Evolutionary conservation across 2,329 filamentous ascomycete genomes (phyloP).

Genomic region (Aspergillus texensis): DNA sequence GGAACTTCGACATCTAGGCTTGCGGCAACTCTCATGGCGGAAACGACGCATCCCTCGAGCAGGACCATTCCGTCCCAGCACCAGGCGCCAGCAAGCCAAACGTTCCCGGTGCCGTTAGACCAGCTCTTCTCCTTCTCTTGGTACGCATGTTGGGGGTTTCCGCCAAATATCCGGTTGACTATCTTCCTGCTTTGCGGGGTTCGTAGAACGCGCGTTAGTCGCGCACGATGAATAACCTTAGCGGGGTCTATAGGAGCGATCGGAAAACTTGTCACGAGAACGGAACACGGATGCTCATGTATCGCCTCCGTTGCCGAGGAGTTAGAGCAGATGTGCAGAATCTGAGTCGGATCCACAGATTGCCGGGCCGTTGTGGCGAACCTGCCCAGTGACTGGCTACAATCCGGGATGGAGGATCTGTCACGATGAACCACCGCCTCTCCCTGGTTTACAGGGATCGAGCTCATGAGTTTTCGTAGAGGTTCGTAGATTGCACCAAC

Average conservation of each 20-base stretch:
- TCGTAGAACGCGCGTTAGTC: slow-evolving; percentile 57
- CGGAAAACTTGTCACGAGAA: slow-evolving; percentile 58
- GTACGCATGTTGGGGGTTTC: background rate
- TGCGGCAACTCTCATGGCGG: slow-evolving; percentile 59
- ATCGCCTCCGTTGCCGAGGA: slow-evolving; percentile 52
- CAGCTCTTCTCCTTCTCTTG: slow-evolving; percentile 35
- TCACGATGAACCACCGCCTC: slow-evolving; percentile 2
- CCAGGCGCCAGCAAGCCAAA: slow-evolving; percentile 63
- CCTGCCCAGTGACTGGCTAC: slow-evolving; percentile 10
- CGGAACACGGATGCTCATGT: slow-evolving; percentile 55
- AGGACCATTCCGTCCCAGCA: slow-evolving; percentile 68
- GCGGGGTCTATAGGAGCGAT: slow-evolving; percentile 43
- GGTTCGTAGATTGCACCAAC: slow-evolving; percentile 53
- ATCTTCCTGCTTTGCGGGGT: slow-evolving; percentile 52
- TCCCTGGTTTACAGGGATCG: slow-evolving; percentile 7
- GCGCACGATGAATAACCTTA: slow-evolving; percentile 49
- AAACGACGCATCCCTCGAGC: slow-evolving; percentile 63
- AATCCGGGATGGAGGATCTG: slow-evolving; percentile 6
- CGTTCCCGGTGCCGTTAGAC: slow-evolving; percentile 57
- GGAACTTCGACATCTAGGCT: slow-evolving; percentile 53
- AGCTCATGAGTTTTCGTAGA: slow-evolving; percentile 46
- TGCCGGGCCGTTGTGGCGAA: slow-evolving; percentile 1
- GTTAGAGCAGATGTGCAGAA: slow-evolving; percentile 32
- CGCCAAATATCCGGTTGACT: slow-evolving; percentile 51
- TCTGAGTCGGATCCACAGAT: slow-evolving; percentile 39